Evolutionary conservation across 2,329 filamentous ascomycete species (phyloP).

Genomic region (Arthroderma uncinatum): DNA sequence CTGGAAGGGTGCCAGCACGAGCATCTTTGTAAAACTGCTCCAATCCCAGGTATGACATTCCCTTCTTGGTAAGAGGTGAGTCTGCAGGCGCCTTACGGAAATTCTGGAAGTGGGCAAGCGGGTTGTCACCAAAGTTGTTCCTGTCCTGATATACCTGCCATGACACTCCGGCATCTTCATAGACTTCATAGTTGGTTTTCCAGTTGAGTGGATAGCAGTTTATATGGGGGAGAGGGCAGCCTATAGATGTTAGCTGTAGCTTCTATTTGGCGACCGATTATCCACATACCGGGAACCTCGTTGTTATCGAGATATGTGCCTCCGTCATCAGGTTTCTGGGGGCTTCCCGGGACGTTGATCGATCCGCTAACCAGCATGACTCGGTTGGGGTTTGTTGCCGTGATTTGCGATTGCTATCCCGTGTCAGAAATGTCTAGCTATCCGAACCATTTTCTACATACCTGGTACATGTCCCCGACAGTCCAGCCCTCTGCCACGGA

Average conservation of each 20-base stretch:
- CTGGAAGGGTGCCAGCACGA: slow-evolving; percentile 41
- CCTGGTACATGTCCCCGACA: slow-evolving; percentile 47
- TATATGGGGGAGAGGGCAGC: slow-evolving; percentile 32
- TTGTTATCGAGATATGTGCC: slow-evolving; percentile 43
- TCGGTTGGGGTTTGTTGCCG: slow-evolving; percentile 44
- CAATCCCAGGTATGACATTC: slow-evolving; percentile 39
- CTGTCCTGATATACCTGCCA: slow-evolving; percentile 44
- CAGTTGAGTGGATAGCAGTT: slow-evolving; percentile 46
- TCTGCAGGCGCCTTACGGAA: slow-evolving; percentile 37
- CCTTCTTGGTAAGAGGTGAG: slow-evolving; percentile 37
- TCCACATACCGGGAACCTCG: slow-evolving; percentile 36
- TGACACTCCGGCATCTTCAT: slow-evolving; percentile 38
- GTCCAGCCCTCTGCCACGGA: slow-evolving; percentile 46
- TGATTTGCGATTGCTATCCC: slow-evolving; percentile 38
- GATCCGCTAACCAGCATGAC: slow-evolving; percentile 42
- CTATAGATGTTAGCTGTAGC: slow-evolving; percentile 15
- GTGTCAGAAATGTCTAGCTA: background rate
- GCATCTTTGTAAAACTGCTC: slow-evolving; percentile 42
- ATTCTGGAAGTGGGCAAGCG: slow-evolving; percentile 44
- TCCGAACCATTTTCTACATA: slow-evolving; percentile 8
- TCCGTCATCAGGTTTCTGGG: slow-evolving; percentile 34
- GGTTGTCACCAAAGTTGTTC: slow-evolving; percentile 46
- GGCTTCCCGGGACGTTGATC: slow-evolving; percentile 41
- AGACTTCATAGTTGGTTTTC: slow-evolving; percentile 42
- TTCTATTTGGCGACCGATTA: background rate